phyloP scores from a whole-genome alignment of 2,329 filamentous ascomycete genomes.

The Fusarium coffeatum region DNA sequence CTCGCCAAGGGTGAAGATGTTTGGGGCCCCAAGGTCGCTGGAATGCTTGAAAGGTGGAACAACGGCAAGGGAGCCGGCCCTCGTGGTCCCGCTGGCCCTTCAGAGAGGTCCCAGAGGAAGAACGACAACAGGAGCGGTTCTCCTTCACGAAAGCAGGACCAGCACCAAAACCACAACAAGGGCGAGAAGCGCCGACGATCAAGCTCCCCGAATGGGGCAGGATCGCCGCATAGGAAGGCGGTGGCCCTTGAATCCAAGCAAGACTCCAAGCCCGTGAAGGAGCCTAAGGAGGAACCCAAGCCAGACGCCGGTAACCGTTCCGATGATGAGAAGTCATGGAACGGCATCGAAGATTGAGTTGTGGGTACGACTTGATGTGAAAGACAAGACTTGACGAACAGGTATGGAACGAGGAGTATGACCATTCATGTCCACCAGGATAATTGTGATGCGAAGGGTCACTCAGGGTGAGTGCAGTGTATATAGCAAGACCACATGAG shows the following conservation, averaged over 20 bases:
- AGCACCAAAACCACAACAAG: slow-evolving; percentile 25
- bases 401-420: neutral
- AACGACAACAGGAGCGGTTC: slow-evolving; percentile 29
- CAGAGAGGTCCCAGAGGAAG: slow-evolving; percentile 41
- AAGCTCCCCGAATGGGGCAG: slow-evolving; percentile 39
- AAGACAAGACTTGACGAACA: neutral
- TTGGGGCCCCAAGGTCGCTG: slow-evolving; percentile 80
- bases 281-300: slow-evolving; percentile 24
- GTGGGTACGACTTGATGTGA: neutral
- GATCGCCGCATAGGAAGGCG: slow-evolving; percentile 48
- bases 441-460: neutral
- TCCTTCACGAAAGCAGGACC: slow-evolving; percentile 29
- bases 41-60: slow-evolving; percentile 60
- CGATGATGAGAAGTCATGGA: slow-evolving; percentile 58
- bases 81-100: slow-evolving; percentile 35
- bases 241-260: slow-evolving; percentile 40
- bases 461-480: neutral
- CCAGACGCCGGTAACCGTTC: slow-evolving; percentile 37
- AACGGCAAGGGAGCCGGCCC: slow-evolving; percentile 42
- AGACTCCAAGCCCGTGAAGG: slow-evolving; percentile 30
- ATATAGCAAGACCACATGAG: neutral
- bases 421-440: slow-evolving; percentile 1
- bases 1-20: slow-evolving; percentile 79
- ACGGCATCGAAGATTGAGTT: slow-evolving; percentile 55
- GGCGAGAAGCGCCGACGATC: slow-evolving; percentile 50